Conservation (phyloP, 345 rosid species). For the Cardamine resedifolia region DNA sequence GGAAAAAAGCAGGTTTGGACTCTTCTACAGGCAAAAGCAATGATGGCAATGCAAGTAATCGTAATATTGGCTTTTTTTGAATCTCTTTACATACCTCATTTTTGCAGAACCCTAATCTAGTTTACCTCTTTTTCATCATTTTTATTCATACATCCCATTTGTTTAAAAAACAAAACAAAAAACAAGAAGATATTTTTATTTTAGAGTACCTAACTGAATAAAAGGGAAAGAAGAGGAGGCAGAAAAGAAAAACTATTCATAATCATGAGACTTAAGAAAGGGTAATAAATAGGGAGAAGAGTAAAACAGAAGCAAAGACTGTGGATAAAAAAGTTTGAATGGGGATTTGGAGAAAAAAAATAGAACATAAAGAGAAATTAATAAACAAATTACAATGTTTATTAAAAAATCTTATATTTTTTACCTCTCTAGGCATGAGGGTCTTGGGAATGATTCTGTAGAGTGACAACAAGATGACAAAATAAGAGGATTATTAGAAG, state of each 20-base stretch:
- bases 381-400: conserved; percentile 30
- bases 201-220: conserved; percentile 1
- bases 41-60: conserved; percentile 40
- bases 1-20: conserved; percentile 41
- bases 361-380: conserved; percentile 9
- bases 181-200: conserved; percentile 17
- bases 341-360: conserved; percentile 24
- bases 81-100: neutral
- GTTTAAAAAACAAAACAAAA: neutral
- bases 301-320: conserved; percentile 38
- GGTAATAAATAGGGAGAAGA: conserved; percentile 28
- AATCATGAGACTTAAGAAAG: conserved; percentile 27
- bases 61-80: conserved; percentile 21
- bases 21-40: conserved; percentile 45
- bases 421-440: conserved; percentile 99
- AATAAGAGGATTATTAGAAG: conserved; percentile 5
- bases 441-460: conserved; percentile 99
- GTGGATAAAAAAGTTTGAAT: conserved; percentile 17
- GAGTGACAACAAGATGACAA: conserved; percentile 76
- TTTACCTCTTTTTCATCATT: conserved; percentile 22
- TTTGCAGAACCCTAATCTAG: conserved; percentile 32
- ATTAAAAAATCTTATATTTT: neutral
- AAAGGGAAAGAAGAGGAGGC: conserved; percentile 4
- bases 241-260: conserved; percentile 21
- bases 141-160: conserved; percentile 11